Evolutionary conservation across 306 rosid genomes (phyloP).

Genomic region (Pyrus bretschneideri): DNA sequence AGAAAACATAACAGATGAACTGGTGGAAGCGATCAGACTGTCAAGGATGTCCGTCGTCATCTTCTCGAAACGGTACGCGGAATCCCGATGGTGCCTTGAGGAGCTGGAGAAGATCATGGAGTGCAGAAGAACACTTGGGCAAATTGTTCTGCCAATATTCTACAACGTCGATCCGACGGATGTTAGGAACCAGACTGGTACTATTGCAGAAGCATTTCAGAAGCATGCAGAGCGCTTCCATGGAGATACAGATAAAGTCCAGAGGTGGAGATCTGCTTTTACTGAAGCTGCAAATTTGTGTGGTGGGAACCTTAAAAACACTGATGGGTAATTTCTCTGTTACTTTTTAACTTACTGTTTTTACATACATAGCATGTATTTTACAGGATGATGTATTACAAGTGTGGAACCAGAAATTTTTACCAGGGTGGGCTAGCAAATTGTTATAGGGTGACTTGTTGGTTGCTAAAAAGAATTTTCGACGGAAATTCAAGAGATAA

Average conservation of each 20-base stretch:
- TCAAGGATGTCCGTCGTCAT: neutral
- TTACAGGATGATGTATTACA: too few relatives aligned
- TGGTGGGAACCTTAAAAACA: neutral
- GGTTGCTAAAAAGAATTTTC: too few relatives aligned
- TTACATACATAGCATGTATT: too few relatives aligned
- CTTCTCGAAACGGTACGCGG: neutral
- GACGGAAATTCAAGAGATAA: too few relatives aligned
- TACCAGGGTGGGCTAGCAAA: too few relatives aligned
- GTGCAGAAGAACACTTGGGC: neutral
- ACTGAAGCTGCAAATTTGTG: neutral
- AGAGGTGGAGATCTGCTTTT: neutral
- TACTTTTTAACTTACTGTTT: too few relatives aligned
- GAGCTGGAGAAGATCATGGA: neutral
- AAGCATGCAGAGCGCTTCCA: neutral
- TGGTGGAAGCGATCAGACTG: neutral
- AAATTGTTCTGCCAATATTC: neutral
- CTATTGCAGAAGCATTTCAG: neutral
- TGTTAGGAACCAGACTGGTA: neutral
- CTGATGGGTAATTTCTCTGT: neutral
- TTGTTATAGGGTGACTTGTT: too few relatives aligned
- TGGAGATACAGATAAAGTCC: neutral
- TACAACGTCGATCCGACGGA: neutral
- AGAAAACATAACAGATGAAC: neutral
- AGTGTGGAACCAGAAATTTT: too few relatives aligned
- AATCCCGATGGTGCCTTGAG: neutral